Evolutionary conservation across 2,329 filamentous ascomycete genomes (phyloP).

Genomic region (Microdochium bolleyi): DNA sequence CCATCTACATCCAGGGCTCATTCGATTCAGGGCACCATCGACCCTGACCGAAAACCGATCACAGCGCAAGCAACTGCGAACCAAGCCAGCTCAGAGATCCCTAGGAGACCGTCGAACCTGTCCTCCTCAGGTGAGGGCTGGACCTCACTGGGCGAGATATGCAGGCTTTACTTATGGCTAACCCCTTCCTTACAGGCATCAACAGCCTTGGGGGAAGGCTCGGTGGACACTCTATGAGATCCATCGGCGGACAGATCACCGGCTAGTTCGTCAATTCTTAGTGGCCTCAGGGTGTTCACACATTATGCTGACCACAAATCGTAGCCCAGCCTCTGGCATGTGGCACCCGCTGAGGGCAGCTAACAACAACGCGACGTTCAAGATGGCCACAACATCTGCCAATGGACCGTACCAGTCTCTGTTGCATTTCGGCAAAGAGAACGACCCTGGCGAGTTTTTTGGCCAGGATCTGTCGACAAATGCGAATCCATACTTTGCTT

Average conservation of each 20-base stretch:
- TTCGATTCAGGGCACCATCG: background rate
- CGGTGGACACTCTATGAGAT: background rate
- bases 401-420: no score
- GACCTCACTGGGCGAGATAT: slow-evolving; percentile 5
- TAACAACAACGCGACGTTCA: no score
- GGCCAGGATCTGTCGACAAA: background rate
- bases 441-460: background rate
- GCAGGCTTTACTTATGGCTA: slow-evolving; percentile 8
- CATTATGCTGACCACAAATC: background rate
- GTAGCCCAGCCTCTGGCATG: no score
- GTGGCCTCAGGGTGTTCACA: background rate
- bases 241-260: background rate
- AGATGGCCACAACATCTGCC: no score
- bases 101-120: background rate
- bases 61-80: background rate
- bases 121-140: slow-evolving; percentile 15
- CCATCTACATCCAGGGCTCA: background rate
- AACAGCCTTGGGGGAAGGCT: background rate
- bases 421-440: background rate
- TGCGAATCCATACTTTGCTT: background rate
- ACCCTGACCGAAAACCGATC: background rate
- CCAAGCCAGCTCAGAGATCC: background rate
- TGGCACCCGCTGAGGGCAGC: background rate
- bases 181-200: slow-evolving; percentile 10
- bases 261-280: background rate